phyloP scores from a whole-genome alignment of 2,329 filamentous ascomycete species.

The Ascochyta clinopodiicola region DNA sequence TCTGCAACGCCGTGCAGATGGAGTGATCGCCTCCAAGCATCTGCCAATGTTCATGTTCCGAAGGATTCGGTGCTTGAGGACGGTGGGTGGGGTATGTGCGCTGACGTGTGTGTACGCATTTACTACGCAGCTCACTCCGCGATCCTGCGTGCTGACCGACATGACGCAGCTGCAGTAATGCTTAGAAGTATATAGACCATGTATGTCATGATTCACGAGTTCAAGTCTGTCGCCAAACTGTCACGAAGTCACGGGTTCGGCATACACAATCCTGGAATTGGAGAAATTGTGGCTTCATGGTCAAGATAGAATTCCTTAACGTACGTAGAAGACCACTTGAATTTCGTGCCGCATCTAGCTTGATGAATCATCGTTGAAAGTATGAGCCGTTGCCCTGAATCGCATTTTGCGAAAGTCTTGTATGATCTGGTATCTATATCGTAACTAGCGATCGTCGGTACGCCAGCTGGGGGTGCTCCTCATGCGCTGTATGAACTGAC shows the following conservation, averaged over 20 bases:
- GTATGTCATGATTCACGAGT: not conserved
- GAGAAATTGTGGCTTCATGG: too few species aligned
- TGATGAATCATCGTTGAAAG: not conserved
- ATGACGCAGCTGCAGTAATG: not conserved
- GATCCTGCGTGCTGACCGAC: slow-evolving; percentile 1
- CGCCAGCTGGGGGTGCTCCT: not conserved
- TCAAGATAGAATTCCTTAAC: too few species aligned
- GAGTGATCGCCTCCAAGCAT: slow-evolving; percentile 9
- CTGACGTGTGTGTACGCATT: slow-evolving; percentile 14
- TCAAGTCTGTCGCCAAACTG: slow-evolving; percentile 7
- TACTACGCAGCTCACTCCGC: slow-evolving; percentile 5
- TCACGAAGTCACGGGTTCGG: slow-evolving; percentile 6
- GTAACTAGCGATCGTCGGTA: slow-evolving; percentile 6
- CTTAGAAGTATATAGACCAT: not conserved
- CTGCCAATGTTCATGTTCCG: not conserved
- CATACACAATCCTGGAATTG: too few species aligned
- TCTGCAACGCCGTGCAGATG: slow-evolving; percentile 1
- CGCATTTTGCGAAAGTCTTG: not conserved
- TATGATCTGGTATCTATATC: slow-evolving; percentile 12
- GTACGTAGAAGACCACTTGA: too few species aligned
- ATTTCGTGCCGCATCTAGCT: too few species aligned
- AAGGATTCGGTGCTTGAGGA: slow-evolving; percentile 5
- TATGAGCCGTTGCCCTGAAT: not conserved
- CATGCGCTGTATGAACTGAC: slow-evolving; percentile 62
- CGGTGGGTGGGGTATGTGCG: not conserved